These are phyloP conservation scores for Plasmodium falciparum DNA, from an alignment of 169 alveolate genomes.

Conservation along the genomic window DNA sequence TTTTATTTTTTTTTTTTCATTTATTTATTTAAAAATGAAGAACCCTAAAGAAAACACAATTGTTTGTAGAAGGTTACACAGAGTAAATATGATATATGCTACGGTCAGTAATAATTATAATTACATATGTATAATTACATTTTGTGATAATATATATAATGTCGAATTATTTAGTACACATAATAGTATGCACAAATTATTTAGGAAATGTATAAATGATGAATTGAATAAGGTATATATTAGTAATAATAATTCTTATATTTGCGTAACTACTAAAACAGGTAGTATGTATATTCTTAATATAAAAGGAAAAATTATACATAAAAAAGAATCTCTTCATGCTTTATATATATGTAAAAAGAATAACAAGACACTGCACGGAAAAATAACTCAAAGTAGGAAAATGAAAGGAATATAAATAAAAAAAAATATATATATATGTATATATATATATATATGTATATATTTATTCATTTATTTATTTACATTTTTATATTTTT, in stretches of 20 bases:
- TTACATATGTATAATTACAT: conserved; percentile 65
- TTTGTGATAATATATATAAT: conserved; percentile 44
- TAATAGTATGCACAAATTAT: conserved; percentile 60
- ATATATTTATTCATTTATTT: neutral
- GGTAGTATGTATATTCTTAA: conserved; percentile 61
- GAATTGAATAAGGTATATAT: conserved; percentile 61
- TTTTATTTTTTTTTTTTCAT: neutral
- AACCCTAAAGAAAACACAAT: conserved; percentile 29
- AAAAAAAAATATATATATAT: too few species aligned
- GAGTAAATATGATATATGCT: conserved; percentile 67
- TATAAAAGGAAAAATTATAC: conserved; percentile 40
- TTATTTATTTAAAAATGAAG: conserved; percentile 9
- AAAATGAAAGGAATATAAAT: neutral
- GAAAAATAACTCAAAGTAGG: neutral
- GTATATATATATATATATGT: neutral
- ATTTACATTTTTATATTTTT: too few species aligned
- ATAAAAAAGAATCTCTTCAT: conserved; percentile 56
- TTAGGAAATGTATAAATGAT: conserved; percentile 47
- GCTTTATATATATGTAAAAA: conserved; percentile 29
- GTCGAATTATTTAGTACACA: conserved; percentile 44
- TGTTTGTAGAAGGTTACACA: conserved; percentile 47
- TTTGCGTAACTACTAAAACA: conserved; percentile 65
- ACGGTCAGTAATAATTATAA: conserved; percentile 57
- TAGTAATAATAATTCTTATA: conserved; percentile 31
- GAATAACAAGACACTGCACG: neutral